Conservation (phyloP, 371 early-diverging fungal genomes). For the Mucor plumbeus region DNA sequence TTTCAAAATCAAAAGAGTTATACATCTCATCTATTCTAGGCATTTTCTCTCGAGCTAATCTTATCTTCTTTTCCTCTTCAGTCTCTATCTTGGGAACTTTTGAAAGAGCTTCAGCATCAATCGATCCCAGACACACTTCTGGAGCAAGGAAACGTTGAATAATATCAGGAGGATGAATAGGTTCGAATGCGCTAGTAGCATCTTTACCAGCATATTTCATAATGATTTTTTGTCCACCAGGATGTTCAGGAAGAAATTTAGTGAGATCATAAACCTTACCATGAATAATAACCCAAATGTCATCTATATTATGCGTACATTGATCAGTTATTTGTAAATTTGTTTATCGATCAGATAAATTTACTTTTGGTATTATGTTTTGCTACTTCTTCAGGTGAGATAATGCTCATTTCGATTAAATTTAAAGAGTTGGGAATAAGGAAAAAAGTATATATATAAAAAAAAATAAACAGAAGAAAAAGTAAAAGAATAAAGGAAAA, state of each 20-base stretch:
- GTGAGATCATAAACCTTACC: conserved; percentile 88
- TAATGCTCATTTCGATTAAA: conserved; percentile 25
- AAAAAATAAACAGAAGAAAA: conserved; percentile 10
- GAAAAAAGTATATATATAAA: background rate
- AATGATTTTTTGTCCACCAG: conserved; percentile 71
- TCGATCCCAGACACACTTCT: conserved; percentile 56
- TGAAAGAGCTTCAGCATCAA: conserved; percentile 46
- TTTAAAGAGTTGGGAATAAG: conserved; percentile 7
- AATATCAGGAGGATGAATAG: conserved; percentile 61
- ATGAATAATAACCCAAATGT: conserved; percentile 87
- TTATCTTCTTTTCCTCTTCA: conserved; percentile 44
- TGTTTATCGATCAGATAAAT: background rate
- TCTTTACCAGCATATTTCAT: conserved; percentile 77
- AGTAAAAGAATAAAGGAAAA: conserved; percentile 13
- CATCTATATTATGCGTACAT: conserved; percentile 40
- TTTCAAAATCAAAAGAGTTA: conserved; percentile 79
- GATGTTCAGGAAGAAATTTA: conserved; percentile 71
- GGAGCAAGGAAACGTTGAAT: conserved; percentile 59
- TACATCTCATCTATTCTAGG: conserved; percentile 69
- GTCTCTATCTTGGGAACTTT: conserved; percentile 35
- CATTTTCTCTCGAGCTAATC: conserved; percentile 49
- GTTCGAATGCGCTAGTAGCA: conserved; percentile 88
- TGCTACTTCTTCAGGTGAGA: conserved; percentile 64
- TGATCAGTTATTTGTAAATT: background rate
- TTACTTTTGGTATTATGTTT: conserved; percentile 68